Conservation (phyloP, 179 eudicot species). For the Amaranthus tricolor region DNA sequence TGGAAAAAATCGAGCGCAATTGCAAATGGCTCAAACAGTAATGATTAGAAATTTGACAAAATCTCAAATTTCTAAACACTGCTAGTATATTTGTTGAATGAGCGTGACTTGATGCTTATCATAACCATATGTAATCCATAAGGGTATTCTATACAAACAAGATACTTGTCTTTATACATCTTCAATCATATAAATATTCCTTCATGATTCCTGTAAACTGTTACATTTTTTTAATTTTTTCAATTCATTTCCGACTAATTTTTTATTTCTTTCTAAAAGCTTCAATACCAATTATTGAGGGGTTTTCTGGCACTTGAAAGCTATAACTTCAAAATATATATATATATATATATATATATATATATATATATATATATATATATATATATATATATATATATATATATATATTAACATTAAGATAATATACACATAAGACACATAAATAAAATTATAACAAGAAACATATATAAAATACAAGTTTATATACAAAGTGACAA, state of each 20-base stretch:
- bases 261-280: conserved; percentile 18
- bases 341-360: too few species aligned
- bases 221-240: conserved; percentile 24
- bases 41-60: conserved; percentile 38
- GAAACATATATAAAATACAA: too few species aligned
- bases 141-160: conserved; percentile 27
- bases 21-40: conserved; percentile 22
- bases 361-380: too few species aligned
- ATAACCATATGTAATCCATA: neutral
- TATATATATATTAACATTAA: too few species aligned
- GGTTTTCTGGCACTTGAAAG: conserved; percentile 4
- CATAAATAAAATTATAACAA: too few species aligned
- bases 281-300: conserved; percentile 20
- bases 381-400: too few species aligned
- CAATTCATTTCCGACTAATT: conserved; percentile 14
- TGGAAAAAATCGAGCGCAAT: conserved; percentile 17
- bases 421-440: too few species aligned
- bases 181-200: conserved; percentile 33
- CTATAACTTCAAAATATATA: too few species aligned
- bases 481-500: too few species aligned
- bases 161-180: conserved; percentile 37
- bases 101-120: conserved; percentile 43
- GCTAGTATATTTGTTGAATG: conserved; percentile 18
- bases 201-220: conserved; percentile 12
- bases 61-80: conserved; percentile 16